phyloP scores from a whole-genome alignment of 2,329 filamentous ascomycete species.

The Talaromyces sp. region DNA sequence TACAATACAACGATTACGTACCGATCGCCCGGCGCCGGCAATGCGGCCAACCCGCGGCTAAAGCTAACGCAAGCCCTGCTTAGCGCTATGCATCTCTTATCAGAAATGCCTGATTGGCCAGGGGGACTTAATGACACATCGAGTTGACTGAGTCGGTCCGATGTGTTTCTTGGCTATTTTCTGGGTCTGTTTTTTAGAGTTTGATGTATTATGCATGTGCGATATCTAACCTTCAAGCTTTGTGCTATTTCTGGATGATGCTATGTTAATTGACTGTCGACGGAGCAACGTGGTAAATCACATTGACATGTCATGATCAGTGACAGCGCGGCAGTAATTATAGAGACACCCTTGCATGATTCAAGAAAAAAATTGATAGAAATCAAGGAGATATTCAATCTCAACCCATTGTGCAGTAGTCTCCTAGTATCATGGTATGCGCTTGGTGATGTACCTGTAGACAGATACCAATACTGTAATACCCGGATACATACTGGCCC shows the following conservation, averaged over 20 bases:
- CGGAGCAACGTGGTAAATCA: background rate
- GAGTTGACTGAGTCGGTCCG: conserved; percentile 15
- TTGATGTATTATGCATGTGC: background rate
- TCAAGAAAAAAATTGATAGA: background rate
- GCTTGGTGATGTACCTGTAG: background rate
- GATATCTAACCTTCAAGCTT: background rate
- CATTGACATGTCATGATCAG: background rate
- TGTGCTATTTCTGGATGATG: background rate
- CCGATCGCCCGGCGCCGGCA: conserved; percentile 10
- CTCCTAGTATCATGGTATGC: background rate
- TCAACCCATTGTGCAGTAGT: background rate
- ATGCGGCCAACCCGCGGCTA: background rate
- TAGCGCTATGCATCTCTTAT: conserved; percentile 15
- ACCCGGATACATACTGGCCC: background rate
- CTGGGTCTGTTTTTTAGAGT: background rate
- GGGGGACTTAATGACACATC: conserved; percentile 13
- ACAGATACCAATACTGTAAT: background rate
- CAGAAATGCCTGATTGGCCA: conserved; percentile 3
- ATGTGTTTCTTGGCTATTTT: conserved; percentile 3
- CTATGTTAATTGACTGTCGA: background rate
- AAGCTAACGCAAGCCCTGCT: conserved; percentile 5
- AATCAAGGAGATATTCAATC: background rate
- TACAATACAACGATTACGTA: background rate
- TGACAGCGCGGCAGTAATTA: background rate
- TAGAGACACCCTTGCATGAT: background rate